A percentile compares a stretch with the other conserved stretches of the same genome.
These are phyloP conservation scores for Dalbergia cochinchinensis DNA, from an alignment of 306 rosid species.

Conservation along the genomic window DNA sequence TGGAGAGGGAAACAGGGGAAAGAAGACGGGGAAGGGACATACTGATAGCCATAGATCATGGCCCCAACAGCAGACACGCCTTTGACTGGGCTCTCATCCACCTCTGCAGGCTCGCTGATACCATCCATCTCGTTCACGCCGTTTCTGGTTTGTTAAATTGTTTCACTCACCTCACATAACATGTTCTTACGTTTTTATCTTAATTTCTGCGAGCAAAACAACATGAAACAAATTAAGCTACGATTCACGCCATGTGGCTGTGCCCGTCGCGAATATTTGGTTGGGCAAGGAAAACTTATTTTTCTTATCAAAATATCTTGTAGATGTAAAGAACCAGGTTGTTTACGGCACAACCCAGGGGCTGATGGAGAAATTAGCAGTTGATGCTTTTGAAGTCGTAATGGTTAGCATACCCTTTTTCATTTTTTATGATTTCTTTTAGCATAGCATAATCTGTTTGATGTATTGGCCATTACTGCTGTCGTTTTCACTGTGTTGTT, in stretches of 20 bases:
- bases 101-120: slow-evolving; percentile 79
- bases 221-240: background rate
- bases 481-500: background rate
- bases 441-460: no score
- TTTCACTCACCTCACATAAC: background rate
- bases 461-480: no score
- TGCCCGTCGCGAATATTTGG: background rate
- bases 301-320: background rate
- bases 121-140: slow-evolving; percentile 81
- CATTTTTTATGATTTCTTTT: no score
- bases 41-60: slow-evolving; percentile 80
- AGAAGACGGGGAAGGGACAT: slow-evolving; percentile 81
- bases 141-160: slow-evolving; percentile 65
- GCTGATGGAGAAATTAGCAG: slow-evolving; percentile 86
- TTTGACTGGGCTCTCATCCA: slow-evolving; percentile 94
- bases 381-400: slow-evolving; percentile 72
- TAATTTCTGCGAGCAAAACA: background rate
- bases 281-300: background rate
- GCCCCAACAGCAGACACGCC: slow-evolving; percentile 80
- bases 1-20: slow-evolving; percentile 76
- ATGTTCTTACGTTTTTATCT: background rate
- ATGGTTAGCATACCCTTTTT: slow-evolving; percentile 62
- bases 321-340: slow-evolving; percentile 70
- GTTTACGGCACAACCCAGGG: slow-evolving; percentile 64
- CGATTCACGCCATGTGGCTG: background rate